Evolutionary conservation across 495 filamentous ascomycete genomes (phyloP).

Genomic region (Penicillium cosmopolitanum): DNA sequence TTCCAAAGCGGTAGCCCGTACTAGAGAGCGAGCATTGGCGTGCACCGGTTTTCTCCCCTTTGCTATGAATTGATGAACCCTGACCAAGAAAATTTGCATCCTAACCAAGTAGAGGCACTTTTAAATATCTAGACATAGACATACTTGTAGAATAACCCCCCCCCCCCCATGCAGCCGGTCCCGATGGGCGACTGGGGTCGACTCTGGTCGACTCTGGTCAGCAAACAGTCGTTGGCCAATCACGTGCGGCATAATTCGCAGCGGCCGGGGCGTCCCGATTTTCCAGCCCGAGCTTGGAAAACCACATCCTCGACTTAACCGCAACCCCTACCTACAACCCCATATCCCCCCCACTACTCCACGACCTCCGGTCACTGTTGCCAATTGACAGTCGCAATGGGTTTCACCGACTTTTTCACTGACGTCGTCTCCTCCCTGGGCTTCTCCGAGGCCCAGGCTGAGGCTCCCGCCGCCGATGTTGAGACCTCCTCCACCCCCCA

Average conservation of each 20-base stretch:
- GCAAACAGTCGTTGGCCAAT: constrained; percentile 35
- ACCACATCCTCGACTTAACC: constrained; percentile 40
- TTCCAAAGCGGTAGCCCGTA: not conserved
- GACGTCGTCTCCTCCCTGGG: constrained; percentile 61
- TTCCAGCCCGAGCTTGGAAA: constrained; percentile 48
- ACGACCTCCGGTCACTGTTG: constrained; percentile 31
- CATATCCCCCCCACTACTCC: constrained; percentile 27
- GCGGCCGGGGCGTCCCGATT: constrained; percentile 52
- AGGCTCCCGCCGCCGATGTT: constrained; percentile 57
- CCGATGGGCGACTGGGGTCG: not conserved
- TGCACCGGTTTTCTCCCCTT: not conserved
- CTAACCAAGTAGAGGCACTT: too few relatives aligned
- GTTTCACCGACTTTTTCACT: constrained; percentile 66
- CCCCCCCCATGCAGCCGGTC: not conserved
- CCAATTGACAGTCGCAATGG: constrained; percentile 59
- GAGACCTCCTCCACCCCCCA: constrained; percentile 55
- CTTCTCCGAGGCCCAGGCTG: constrained; percentile 62
- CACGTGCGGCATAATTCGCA: constrained; percentile 52
- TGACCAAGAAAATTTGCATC: not conserved
- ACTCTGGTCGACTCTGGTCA: not conserved
- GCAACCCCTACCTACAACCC: constrained; percentile 39
- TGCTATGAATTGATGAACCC: not conserved
- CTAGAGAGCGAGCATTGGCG: constrained; percentile 3
- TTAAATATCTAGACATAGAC: not conserved
- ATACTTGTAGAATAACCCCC: not conserved